phyloP scores from a whole-genome alignment of 2,329 filamentous ascomycete genomes.

The Endoconidiophora polonica region DNA sequence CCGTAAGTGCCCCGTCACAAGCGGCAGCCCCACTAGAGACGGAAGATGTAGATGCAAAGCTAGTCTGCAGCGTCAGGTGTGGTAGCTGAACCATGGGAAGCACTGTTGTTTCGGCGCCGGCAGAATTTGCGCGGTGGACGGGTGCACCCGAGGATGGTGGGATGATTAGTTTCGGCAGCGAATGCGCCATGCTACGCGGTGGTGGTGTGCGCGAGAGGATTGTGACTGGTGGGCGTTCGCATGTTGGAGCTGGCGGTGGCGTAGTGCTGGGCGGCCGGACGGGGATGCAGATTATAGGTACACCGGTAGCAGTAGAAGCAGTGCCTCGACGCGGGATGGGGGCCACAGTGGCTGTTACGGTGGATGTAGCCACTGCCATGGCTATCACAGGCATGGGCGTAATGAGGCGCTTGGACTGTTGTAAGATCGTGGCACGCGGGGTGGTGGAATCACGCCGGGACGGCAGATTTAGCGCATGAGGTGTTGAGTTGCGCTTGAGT shows the following conservation, averaged over 20 bases:
- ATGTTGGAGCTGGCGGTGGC: constrained; percentile 10
- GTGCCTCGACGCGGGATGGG: neutral
- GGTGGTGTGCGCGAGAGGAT: constrained; percentile 8
- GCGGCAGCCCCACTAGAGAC: no score
- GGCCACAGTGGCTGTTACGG: neutral
- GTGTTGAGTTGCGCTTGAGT: constrained; percentile 10
- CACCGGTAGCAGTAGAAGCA: neutral
- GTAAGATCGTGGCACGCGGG: neutral
- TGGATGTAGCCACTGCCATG: no score
- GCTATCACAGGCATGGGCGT: neutral
- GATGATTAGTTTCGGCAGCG: constrained; percentile 8
- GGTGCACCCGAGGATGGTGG: neutral
- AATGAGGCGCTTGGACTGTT: neutral
- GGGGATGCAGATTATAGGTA: neutral
- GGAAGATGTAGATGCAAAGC: neutral
- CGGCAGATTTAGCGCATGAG: constrained; percentile 1
- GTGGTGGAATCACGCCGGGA: neutral
- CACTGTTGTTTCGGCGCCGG: neutral
- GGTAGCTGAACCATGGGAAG: neutral
- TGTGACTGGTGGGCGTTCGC: constrained; percentile 7
- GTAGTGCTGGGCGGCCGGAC: neutral
- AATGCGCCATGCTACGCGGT: constrained; percentile 5
- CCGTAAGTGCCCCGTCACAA: neutral
- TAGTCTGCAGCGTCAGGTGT: neutral
- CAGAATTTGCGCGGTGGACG: neutral